Conservation (phyloP, 176 grass and related monocot species). For the Musa itinerans region DNA sequence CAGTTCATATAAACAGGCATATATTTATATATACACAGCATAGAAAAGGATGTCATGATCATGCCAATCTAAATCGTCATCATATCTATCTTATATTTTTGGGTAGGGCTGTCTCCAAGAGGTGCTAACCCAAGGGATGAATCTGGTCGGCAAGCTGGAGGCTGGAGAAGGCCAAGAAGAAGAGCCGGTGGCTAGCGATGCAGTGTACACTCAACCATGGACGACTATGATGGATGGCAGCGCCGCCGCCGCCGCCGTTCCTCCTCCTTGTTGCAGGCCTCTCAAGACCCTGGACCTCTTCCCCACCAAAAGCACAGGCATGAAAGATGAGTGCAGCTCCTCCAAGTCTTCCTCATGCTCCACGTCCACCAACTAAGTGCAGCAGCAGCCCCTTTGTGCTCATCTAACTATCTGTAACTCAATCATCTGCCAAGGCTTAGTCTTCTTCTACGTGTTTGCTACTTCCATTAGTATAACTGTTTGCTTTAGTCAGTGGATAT, state of each 20-base stretch:
- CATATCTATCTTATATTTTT: not conserved
- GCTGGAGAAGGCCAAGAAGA: constrained; percentile 32
- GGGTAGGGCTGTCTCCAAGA: constrained; percentile 29
- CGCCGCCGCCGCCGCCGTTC: not conserved
- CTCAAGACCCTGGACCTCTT: constrained; percentile 82
- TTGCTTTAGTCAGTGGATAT: not conserved
- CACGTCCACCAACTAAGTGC: constrained; percentile 65
- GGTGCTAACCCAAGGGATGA: constrained; percentile 23
- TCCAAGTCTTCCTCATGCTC: constrained; percentile 93
- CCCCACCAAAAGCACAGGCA: constrained; percentile 63
- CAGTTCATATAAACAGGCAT: too few relatives aligned
- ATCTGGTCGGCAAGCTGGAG: constrained; percentile 33
- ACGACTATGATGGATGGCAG: constrained; percentile 21
- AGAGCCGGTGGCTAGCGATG: not conserved
- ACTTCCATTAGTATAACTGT: not conserved
- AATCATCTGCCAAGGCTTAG: too few relatives aligned
- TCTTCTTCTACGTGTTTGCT: too few relatives aligned
- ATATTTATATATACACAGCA: too few relatives aligned
- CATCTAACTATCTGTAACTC: not conserved
- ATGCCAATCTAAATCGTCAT: too few relatives aligned
- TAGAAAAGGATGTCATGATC: too few relatives aligned
- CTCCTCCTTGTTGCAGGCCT: constrained; percentile 50
- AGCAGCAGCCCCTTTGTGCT: not conserved
- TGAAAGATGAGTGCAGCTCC: constrained; percentile 76
- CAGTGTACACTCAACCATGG: constrained; percentile 20